These are phyloP conservation scores for Pistacia integerrima DNA, from an alignment of 345 rosid genomes.

Conservation along the genomic window DNA sequence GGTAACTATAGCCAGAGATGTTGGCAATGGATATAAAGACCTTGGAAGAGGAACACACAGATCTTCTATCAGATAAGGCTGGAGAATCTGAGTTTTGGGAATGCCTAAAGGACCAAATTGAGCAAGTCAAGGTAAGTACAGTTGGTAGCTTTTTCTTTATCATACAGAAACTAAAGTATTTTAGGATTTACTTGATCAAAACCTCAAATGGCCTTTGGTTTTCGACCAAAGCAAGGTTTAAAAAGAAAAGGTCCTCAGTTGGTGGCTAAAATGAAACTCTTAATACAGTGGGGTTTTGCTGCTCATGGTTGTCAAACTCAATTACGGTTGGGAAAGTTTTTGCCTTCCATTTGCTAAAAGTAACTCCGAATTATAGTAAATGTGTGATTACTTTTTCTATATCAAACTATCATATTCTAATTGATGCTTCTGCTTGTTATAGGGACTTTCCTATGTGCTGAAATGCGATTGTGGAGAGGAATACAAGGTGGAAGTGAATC, in stretches of 20 bases:
- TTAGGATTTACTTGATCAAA: not conserved
- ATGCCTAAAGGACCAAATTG: conserved; percentile 52
- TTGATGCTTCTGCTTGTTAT: conserved; percentile 24
- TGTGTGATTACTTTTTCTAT: no score
- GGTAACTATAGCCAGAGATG: no score
- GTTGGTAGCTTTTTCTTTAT: not conserved
- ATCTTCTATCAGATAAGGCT: conserved; percentile 53
- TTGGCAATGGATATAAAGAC: no score
- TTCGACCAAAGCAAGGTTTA: conserved; percentile 7
- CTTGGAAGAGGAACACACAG: no score
- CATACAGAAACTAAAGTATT: not conserved
- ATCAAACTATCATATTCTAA: no score
- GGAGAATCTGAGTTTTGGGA: conserved; percentile 56
- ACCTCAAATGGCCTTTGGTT: not conserved
- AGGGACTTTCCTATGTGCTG: conserved; percentile 59
- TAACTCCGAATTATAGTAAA: no score
- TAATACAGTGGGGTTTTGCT: no score
- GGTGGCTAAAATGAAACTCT: not conserved
- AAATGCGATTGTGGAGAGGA: conserved; percentile 62
- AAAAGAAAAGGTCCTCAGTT: not conserved
- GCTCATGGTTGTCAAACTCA: not conserved
- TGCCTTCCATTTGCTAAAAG: no score
- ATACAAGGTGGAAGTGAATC: conserved; percentile 42
- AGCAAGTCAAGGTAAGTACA: conserved; percentile 54
- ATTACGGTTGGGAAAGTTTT: not conserved